phyloP scores from a whole-genome alignment of 306 rosid species.

The Gastrolobium villosum region DNA sequence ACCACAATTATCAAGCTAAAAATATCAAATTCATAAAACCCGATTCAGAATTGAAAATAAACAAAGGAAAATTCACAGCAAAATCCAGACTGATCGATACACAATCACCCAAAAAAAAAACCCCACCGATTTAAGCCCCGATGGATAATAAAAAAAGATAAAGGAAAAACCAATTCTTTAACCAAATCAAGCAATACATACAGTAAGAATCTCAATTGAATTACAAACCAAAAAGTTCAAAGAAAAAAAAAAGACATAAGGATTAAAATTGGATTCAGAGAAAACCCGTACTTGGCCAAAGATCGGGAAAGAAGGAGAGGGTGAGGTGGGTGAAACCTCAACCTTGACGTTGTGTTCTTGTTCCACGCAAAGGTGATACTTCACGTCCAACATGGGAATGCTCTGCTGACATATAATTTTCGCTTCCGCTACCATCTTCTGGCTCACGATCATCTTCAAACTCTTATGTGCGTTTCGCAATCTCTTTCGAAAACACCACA shows the following conservation, averaged over 20 bases:
- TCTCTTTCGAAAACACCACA: background rate
- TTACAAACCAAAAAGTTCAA: slow-evolving; percentile 3
- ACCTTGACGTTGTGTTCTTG: slow-evolving; percentile 65
- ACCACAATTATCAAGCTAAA: slow-evolving; percentile 20
- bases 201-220: slow-evolving; percentile 29
- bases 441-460: slow-evolving; percentile 63
- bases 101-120: background rate
- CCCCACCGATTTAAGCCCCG: background rate
- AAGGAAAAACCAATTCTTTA: slow-evolving; percentile 8
- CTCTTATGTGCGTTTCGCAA: background rate
- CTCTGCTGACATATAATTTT: slow-evolving; percentile 70
- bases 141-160: slow-evolving; percentile 3
- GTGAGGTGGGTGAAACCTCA: slow-evolving; percentile 61
- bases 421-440: slow-evolving; percentile 69
- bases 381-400: slow-evolving; percentile 70
- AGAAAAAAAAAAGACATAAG: slow-evolving; percentile 6
- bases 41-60: slow-evolving; percentile 21
- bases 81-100: background rate
- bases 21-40: background rate
- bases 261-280: slow-evolving; percentile 46
- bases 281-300: slow-evolving; percentile 58
- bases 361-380: slow-evolving; percentile 69
- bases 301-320: slow-evolving; percentile 63
- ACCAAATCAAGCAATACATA: slow-evolving; percentile 8
- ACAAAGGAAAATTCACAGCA: slow-evolving; percentile 26